These are phyloP conservation scores for Albophoma yamanashiensis DNA, from an alignment of 2,329 filamentous ascomycete genomes.

Conservation along the genomic window DNA sequence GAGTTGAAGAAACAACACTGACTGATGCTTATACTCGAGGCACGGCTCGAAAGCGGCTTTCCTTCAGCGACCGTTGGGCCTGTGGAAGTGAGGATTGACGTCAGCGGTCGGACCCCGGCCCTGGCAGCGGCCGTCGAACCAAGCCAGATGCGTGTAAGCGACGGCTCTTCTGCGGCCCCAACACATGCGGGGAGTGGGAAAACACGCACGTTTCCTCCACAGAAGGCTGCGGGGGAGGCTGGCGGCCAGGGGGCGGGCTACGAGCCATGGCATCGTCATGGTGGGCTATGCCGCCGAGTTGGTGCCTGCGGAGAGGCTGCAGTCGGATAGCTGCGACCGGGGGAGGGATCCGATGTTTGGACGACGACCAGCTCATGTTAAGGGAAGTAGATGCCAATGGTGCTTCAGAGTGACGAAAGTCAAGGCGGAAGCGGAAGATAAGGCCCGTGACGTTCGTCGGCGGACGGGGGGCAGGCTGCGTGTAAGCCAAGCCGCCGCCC, in stretches of 20 bases:
- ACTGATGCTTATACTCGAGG: background rate
- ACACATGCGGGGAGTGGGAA: background rate
- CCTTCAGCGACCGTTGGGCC: background rate
- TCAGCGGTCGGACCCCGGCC: background rate
- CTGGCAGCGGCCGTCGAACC: background rate
- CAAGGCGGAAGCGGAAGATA: background rate
- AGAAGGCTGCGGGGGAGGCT: background rate
- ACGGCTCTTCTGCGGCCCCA: background rate
- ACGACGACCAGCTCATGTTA: background rate
- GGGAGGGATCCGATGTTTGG: background rate
- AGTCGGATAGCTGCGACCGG: background rate
- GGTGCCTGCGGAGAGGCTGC: background rate
- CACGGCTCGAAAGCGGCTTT: background rate
- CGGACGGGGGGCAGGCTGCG: background rate
- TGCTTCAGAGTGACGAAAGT: background rate
- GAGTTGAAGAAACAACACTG: background rate
- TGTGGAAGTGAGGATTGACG: background rate
- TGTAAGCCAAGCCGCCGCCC: background rate
- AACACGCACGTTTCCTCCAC: background rate
- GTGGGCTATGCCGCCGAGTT: background rate
- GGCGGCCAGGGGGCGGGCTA: background rate
- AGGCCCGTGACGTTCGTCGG: too few relatives aligned
- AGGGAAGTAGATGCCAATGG: background rate
- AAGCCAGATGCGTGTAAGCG: background rate
- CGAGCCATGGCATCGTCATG: background rate